Evolutionary conservation across 768 basidiomycete genomes (phyloP), one percentile per base, ranked within the genome.

Genomic region (Austroboletus festivus): DNA sequence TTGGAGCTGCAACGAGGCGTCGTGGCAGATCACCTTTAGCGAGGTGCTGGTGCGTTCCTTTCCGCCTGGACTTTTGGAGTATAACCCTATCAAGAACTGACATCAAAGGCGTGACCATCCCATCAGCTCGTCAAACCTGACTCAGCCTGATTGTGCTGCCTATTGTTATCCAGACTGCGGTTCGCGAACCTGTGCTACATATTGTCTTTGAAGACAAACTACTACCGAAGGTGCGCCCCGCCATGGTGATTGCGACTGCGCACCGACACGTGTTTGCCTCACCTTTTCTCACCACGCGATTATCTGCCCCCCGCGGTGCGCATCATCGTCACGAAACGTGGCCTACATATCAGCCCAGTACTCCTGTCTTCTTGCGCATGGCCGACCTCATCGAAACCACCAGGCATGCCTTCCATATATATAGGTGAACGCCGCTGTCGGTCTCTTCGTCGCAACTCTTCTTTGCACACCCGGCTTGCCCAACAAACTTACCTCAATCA

Each of bases 321-420:
- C 64, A 62, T 62, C 59, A 42, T 45, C 50, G 52, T 63, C 51
- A 44, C 45, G 48, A 22, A 57, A 59, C 50, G 63, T 51, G 52
- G 35, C 45, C 48, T 45, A 39, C 51, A 42, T 38, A 53, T 52
- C 54, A 51, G 44, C 48, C 46, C 46, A 47, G 42, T 54, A 38
- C 51, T 59, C 57, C 59, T 57, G 65, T 67, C 58, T 40, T 40
- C 54, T 18, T 47, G 52, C 55, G 57, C 65, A 51, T 66, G 64
- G 65, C 44, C 44, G 37, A 54, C 65, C 65, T 68, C 65, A 48
- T 69, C 65, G 68, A 69, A 67, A 58, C 61, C 65, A 43, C 56
- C 67, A 65, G 65, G 65, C 65, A 46, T 65, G 52, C 21, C 38
- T 42, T 48, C n/a, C 53, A 44, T 54, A 37, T 64, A 68, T 58